Percentiles rank a stretch among this genome's conserved stretches.
phyloP scores from a whole-genome alignment of 1,284 basidiomycete genomes.

The Coniferiporia weirii region DNA sequence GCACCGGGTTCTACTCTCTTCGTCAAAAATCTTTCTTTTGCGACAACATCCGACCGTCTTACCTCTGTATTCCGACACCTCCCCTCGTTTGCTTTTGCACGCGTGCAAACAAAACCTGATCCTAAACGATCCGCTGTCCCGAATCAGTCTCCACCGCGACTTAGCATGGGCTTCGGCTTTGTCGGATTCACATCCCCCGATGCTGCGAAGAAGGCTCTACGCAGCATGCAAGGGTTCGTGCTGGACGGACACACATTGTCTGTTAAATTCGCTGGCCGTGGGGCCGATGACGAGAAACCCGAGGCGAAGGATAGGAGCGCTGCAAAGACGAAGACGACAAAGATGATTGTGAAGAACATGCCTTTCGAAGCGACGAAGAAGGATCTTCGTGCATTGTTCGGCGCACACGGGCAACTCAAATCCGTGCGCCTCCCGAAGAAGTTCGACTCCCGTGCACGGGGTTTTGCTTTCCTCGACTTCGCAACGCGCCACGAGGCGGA shows the following conservation, averaged over 20 bases:
- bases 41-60: constrained; percentile 78
- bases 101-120: constrained; percentile 89
- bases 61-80: constrained; percentile 70
- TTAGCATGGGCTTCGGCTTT: constrained; percentile 97
- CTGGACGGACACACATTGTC: constrained; percentile 85
- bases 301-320: constrained; percentile 28
- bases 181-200: constrained; percentile 82
- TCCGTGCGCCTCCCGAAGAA: constrained; percentile 86
- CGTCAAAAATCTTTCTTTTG: constrained; percentile 91
- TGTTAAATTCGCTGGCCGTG: constrained; percentile 86
- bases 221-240: constrained; percentile 75
- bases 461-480: constrained; percentile 97
- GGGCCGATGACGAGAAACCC: constrained; percentile 57
- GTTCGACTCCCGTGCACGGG: constrained; percentile 79
- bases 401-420: constrained; percentile 87
- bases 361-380: constrained; percentile 95
- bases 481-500: constrained; percentile 82
- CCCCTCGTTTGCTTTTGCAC: constrained; percentile 82
- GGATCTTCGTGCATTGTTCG: constrained; percentile 85
- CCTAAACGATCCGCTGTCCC: constrained; percentile 60
- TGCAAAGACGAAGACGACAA: constrained; percentile 61
- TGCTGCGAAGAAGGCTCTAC: constrained; percentile 72
- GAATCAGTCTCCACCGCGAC: constrained; percentile 40
- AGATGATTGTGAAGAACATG: constrained; percentile 96
- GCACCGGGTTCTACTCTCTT: constrained; percentile 83